These are phyloP conservation scores for Colletotrichum liriopes DNA, from an alignment of 2,329 filamentous ascomycete genomes.

Conservation along the genomic window DNA sequence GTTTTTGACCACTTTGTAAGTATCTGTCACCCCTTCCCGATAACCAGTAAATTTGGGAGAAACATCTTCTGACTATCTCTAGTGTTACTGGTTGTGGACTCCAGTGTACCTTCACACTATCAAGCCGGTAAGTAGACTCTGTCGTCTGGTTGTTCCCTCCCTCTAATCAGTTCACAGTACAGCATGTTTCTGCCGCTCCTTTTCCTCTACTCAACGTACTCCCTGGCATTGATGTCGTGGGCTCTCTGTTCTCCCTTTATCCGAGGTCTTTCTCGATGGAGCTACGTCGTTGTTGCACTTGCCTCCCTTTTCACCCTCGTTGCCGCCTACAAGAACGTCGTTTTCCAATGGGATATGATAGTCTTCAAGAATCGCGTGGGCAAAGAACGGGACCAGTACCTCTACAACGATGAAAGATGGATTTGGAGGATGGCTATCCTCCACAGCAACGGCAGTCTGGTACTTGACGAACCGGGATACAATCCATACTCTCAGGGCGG, in stretches of 20 bases:
- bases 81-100: background rate
- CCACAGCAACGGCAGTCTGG: background rate
- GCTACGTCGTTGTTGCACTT: background rate
- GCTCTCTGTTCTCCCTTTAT: background rate
- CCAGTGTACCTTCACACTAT: background rate
- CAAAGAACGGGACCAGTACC: background rate
- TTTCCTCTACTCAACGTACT: background rate
- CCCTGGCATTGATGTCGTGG: background rate
- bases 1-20: background rate
- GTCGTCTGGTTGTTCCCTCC: background rate
- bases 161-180: background rate
- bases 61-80: background rate
- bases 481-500: background rate
- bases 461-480: background rate
- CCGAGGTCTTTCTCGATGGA: background rate
- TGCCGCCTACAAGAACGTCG: background rate
- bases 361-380: background rate
- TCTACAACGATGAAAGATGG: background rate
- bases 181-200: background rate
- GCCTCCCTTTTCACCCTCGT: background rate
- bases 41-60: background rate
- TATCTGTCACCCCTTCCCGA: background rate
- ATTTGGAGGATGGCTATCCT: background rate
- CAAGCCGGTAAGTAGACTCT: background rate
- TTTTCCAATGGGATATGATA: background rate